Evolutionary conservation across 108 stramenopile genomes (phyloP), one percentile per base, ranked within the genome.

Genomic region (Cylindrotheca fusiformis): DNA sequence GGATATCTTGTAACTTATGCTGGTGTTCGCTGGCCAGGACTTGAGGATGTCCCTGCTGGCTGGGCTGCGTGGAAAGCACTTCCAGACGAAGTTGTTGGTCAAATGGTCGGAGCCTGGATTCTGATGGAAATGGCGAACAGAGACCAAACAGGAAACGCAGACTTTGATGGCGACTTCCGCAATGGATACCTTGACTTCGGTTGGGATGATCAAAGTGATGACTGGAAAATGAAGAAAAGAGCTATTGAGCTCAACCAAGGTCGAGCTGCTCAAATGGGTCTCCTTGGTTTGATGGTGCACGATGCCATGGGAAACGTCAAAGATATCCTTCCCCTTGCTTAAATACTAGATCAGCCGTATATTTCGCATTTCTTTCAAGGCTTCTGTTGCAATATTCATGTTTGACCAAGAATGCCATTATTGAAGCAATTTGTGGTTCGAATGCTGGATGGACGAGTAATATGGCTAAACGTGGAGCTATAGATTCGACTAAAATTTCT

Each of bases 191-290:
- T 55, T 29, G 82, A 83, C n/a, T 86, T 86, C 63, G 84, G 84
- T 28, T 86, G 84, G 84, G 81, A 80, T 59, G 68, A 58, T 32
- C 55, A 77, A 50, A 61, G 50, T 55, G 69, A 66, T 18, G 80
- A 74, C 46, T 62, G 72, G 23, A 76, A 83, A 74, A 52, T 48
- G 54, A 41, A 67, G 60, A 85, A 85, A 79, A 75, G 78, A 51
- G 79, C 81, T 32, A 76, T 84, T 32, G 84, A 85, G 57, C 60
- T 85, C 23, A 84, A 86, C 81, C 82, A 86, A 53, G 85, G 85
- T 48, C 80, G 85, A 52, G 82, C 83, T 24, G 85, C 85, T 30
- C 55, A 63, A 70, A 67, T 77, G 66, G 76, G 76, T 24, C 72
- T 72, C 50, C 61, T 77, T 41, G 76, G 63, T 23, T 20, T 67